These are phyloP conservation scores for Fusarium sp. DNA, from an alignment of 2,329 filamentous ascomycete genomes.

Conservation along the genomic window DNA sequence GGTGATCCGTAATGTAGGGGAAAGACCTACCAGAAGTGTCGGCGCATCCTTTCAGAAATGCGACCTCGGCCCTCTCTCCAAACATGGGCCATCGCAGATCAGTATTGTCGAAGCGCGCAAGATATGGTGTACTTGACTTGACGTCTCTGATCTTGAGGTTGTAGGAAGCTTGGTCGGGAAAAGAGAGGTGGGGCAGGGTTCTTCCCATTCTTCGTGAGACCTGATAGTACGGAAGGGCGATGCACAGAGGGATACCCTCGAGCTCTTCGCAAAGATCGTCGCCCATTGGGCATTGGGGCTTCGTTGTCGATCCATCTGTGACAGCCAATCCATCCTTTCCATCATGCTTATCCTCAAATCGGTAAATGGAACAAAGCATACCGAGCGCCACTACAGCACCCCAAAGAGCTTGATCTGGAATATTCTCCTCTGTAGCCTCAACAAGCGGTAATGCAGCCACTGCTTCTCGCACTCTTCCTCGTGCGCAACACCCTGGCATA, in stretches of 20 bases:
- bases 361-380: conserved; percentile 62
- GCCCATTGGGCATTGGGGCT: conserved; percentile 54
- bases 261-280: conserved; percentile 60
- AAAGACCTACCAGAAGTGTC: conserved; percentile 47
- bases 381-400: conserved; percentile 60
- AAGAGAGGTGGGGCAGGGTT: conserved; percentile 60
- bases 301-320: conserved; percentile 40
- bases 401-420: conserved; percentile 62
- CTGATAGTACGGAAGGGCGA: conserved; percentile 60
- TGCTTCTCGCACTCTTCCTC: conserved; percentile 60
- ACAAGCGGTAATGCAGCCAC: conserved; percentile 58
- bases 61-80: conserved; percentile 59
- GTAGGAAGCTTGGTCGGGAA: conserved; percentile 62
- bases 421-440: conserved; percentile 57
- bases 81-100: conserved; percentile 64
- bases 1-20: accelerated
- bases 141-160: conserved; percentile 60
- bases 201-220: conserved; percentile 60
- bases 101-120: conserved; percentile 61
- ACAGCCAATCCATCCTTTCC: conserved; percentile 58
- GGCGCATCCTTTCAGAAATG: conserved; percentile 60
- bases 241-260: conserved; percentile 56
- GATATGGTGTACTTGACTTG: conserved; percentile 58
- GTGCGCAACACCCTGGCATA: conserved; percentile 60
- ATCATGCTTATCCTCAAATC: conserved; percentile 61